Base-by-base conservation (phyloP, 169 alveolate species). In the Cryptosporidium ryanae region DNA sequence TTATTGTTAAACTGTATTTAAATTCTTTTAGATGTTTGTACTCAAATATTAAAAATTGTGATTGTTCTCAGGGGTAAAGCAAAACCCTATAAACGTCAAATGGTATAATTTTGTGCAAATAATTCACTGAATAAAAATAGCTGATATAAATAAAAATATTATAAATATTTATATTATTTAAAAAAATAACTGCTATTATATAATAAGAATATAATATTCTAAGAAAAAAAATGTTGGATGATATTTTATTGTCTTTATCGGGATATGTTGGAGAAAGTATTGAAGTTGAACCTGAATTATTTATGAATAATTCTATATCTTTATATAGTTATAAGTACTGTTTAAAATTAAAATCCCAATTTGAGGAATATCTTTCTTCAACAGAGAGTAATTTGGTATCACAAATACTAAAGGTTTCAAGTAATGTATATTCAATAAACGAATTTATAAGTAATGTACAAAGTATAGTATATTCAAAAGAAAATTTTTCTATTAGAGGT, bases 221-320 rank as follows among this genome's bases (percentile, higher is more conserved):
- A n/a, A n/a, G n/a, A n/a, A n/a, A n/a, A n/a, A 38, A 38, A 21
- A 70, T 70, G 84, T 49, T 70, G 38, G 67, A 70, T 25, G 84
- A 70, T 54, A 54, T 70, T 70, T 38, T 70, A 38, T 64, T 70
- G 23, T 50, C 84, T 23, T 44, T 70, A 21, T 50, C 84, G 2
- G 84, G 84, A 32, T 52, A 31, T 27, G 59, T 52, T 21, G 84
- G 84, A n/a, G 66, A 70, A 27, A 55, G 44, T 15, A 54, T 70
- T 70, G 84, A 52, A 31, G n/a, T 70, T 0, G 68, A 70, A 23
- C 84, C 84, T 1, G 32, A 21, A 8, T 64, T 50, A 38, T 70
- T 70, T 49, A 32, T 21, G 32, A 52, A 54, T 34, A 49, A 54
- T 48, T 50, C 68, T 13, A 70, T 70, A 6, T 50, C 84, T 12